phyloP scores from a whole-genome alignment of 1,284 basidiomycete genomes.

The Cystobasidium slooffiae region DNA sequence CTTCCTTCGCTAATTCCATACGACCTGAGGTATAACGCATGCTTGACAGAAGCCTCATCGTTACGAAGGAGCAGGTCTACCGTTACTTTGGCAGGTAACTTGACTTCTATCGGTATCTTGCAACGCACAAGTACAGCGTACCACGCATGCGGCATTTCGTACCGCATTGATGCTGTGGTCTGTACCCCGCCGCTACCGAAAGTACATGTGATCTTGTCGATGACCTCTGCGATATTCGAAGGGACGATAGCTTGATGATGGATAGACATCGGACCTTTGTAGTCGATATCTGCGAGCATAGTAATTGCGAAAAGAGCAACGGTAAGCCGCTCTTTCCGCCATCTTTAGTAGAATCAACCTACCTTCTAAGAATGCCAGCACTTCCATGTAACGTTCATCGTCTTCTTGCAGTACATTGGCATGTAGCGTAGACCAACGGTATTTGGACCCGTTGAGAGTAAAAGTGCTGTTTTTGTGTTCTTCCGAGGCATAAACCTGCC shows the following conservation, averaged over 20 bases:
- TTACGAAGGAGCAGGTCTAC: neutral
- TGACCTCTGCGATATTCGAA: neutral
- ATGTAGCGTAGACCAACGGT: constrained; percentile 22
- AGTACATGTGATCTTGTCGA: constrained; percentile 16
- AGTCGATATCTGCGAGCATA: neutral
- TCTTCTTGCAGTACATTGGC: constrained; percentile 15
- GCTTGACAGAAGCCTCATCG: neutral
- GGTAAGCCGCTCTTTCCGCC: no score
- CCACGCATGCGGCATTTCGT: constrained; percentile 18
- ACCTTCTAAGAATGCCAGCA: constrained; percentile 25
- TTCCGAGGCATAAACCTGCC: constrained; percentile 9
- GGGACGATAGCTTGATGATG: constrained; percentile 16
- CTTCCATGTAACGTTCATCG: constrained; percentile 1
- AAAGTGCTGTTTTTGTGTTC: constrained; percentile 3
- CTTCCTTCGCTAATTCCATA: neutral
- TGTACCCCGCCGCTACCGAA: neutral
- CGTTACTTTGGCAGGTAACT: neutral
- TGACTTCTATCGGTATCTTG: neutral
- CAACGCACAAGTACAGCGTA: constrained; percentile 21
- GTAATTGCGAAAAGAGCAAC: neutral
- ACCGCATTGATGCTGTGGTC: constrained; percentile 2
- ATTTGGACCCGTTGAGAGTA: neutral
- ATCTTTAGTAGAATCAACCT: neutral
- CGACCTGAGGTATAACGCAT: neutral
- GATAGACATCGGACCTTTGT: constrained; percentile 1